Percentiles rank a stretch among this genome's conserved stretches.
These are phyloP conservation scores for Salvia splendens DNA, from an alignment of 257 asterid species.

Conservation along the genomic window DNA sequence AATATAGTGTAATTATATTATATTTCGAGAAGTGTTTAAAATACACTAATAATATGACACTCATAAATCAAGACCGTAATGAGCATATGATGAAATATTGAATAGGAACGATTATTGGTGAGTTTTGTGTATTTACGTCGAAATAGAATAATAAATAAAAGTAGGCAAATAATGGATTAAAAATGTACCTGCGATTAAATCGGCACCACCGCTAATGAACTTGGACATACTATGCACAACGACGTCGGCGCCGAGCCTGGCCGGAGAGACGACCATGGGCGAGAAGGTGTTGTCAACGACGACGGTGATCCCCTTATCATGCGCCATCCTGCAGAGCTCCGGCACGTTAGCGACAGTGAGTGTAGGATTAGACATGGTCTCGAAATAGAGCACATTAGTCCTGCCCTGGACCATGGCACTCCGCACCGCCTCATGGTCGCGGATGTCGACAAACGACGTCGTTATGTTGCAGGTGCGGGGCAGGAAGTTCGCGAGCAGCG, in stretches of 20 bases:
- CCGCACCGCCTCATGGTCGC: conserved; percentile 54
- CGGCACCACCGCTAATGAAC: conserved; percentile 94
- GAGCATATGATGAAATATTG: no score
- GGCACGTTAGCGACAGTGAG: conserved; percentile 88
- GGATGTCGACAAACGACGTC: conserved; percentile 81
- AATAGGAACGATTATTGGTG: no score
- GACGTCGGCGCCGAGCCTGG: conserved; percentile 85
- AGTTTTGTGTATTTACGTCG: not conserved
- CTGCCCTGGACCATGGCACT: conserved; percentile 62
- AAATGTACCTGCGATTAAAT: conserved; percentile 74
- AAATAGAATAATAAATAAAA: not conserved
- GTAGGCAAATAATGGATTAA: no score
- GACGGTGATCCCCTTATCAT: conserved; percentile 79
- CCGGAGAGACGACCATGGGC: conserved; percentile 97
- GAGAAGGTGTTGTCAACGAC: conserved; percentile 93
- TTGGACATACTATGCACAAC: conserved; percentile 90
- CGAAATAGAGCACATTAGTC: conserved; percentile 79
- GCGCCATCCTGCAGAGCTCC: conserved; percentile 76
- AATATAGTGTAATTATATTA: no score
- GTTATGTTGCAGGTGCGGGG: conserved; percentile 84
- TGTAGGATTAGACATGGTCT: conserved; percentile 78
- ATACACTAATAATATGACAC: no score
- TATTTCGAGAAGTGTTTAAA: no score
- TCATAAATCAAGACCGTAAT: no score
- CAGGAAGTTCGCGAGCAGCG: conserved; percentile 70